Evolutionary conservation across 2,329 filamentous ascomycete species (phyloP).

Genomic region (Phaeosphaeriaceae sp.): DNA sequence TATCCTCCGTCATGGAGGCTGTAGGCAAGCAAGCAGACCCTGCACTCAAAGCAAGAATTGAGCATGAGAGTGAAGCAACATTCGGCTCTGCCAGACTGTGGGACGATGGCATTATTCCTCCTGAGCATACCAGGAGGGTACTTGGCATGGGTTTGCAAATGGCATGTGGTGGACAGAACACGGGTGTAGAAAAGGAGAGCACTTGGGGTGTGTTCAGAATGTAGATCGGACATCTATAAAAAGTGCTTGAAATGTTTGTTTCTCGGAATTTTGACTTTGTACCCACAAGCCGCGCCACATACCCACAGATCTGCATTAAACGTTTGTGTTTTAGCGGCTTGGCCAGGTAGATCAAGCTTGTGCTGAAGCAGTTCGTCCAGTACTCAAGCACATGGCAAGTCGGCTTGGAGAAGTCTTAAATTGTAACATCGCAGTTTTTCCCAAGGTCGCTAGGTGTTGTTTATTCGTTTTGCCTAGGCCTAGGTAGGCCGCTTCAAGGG

Average conservation of each 20-base stretch:
- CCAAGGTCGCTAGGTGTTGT: too few relatives aligned
- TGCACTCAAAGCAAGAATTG: slow-evolving; percentile 81
- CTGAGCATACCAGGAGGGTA: slow-evolving; percentile 56
- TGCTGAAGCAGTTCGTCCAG: background rate
- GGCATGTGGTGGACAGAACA: slow-evolving; percentile 50
- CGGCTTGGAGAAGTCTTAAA: slow-evolving; percentile 21
- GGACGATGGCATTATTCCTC: slow-evolving; percentile 65
- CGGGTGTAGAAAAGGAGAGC: slow-evolving; percentile 42
- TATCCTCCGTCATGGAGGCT: slow-evolving; percentile 91
- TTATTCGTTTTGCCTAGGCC: too few relatives aligned
- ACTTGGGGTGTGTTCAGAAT: slow-evolving; percentile 51
- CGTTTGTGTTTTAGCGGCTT: slow-evolving; percentile 11
- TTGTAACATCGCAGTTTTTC: too few relatives aligned
- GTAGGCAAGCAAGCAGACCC: slow-evolving; percentile 85
- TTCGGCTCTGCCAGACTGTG: slow-evolving; percentile 90
- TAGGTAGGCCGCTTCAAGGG: background rate
- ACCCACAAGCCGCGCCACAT: background rate
- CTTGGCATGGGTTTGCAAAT: slow-evolving; percentile 57
- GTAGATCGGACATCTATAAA: slow-evolving; percentile 23
- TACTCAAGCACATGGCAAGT: slow-evolving; percentile 15
- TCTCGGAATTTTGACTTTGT: background rate
- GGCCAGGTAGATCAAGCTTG: slow-evolving; percentile 16
- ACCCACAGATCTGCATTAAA: slow-evolving; percentile 9
- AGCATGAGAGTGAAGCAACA: slow-evolving; percentile 84
- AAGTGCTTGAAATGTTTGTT: background rate